Evolutionary conservation across 2,329 filamentous ascomycete genomes (phyloP).

Genomic region (Hymenoscyphus occultus): DNA sequence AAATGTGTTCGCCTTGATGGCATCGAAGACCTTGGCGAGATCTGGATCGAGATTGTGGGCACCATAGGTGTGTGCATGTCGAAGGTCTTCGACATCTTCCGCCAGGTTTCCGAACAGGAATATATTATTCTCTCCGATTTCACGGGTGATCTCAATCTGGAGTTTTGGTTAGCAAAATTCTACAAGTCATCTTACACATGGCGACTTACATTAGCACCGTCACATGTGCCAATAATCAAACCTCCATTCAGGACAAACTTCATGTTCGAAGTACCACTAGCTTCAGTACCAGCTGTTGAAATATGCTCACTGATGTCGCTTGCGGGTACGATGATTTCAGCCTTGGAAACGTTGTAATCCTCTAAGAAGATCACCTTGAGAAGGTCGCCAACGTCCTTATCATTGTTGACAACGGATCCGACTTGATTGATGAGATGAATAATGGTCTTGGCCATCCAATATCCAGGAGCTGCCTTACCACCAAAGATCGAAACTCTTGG

Average conservation of each 20-base stretch:
- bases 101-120: conserved; percentile 97
- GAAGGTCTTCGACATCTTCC: conserved; percentile 94
- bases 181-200: not conserved
- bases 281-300: conserved; percentile 93
- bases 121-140: conserved; percentile 95
- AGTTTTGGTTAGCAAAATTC: conserved; percentile 11
- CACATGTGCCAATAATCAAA: conserved; percentile 95
- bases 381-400: conserved; percentile 85
- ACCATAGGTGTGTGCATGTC: conserved; percentile 84
- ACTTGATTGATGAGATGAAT: conserved; percentile 96
- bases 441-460: conserved; percentile 99
- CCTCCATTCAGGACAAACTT: conserved; percentile 98
- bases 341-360: conserved; percentile 99
- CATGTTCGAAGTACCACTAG: conserved; percentile 94
- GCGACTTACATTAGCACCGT: conserved; percentile 84
- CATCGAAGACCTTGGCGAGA: conserved; percentile 77
- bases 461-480: conserved; percentile 94
- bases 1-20: conserved; percentile 77
- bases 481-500: conserved; percentile 95
- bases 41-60: conserved; percentile 73
- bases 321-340: conserved; percentile 91
- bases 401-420: conserved; percentile 85
- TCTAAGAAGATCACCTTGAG: conserved; percentile 97
- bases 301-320: conserved; percentile 98
- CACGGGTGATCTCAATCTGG: conserved; percentile 93